phyloP scores from a whole-genome alignment of 768 basidiomycete genomes.

The Solioccasus polychromus region DNA sequence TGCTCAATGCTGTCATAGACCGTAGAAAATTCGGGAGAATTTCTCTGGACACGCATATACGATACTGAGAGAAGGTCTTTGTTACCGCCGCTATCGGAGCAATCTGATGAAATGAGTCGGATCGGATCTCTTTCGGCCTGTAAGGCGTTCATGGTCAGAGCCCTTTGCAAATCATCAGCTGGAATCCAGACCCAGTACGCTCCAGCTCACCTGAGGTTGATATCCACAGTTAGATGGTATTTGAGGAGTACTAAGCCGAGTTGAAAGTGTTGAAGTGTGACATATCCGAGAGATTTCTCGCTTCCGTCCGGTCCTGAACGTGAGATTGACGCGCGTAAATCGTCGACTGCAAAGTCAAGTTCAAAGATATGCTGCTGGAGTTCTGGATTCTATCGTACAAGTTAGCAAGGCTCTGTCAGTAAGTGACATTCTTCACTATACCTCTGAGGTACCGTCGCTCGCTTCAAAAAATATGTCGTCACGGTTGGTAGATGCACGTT shows the following conservation, averaged over 20 bases:
- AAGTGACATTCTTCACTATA: constrained; percentile 25
- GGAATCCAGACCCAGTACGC: background rate
- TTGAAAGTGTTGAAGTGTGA: constrained; percentile 75
- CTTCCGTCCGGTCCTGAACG: constrained; percentile 57
- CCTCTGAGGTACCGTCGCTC: constrained; percentile 56
- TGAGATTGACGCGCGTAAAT: constrained; percentile 74
- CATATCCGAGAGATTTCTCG: constrained; percentile 76
- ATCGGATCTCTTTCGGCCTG: constrained; percentile 54
- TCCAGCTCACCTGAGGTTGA: constrained; percentile 64
- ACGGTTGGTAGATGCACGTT: constrained; percentile 37
- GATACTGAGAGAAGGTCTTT: constrained; percentile 74
- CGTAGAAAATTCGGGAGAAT: constrained; percentile 81
- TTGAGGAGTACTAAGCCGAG: constrained; percentile 73
- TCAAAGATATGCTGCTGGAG: constrained; percentile 68
- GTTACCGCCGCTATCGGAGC: constrained; percentile 38
- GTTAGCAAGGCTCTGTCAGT: constrained; percentile 1
- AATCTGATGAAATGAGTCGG: constrained; percentile 63
- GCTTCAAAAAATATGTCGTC: constrained; percentile 74
- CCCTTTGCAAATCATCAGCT: constrained; percentile 40
- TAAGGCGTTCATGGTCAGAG: constrained; percentile 72
- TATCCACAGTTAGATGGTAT: constrained; percentile 82
- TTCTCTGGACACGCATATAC: constrained; percentile 76
- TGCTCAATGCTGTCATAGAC: constrained; percentile 86
- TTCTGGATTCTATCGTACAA: constrained; percentile 28
- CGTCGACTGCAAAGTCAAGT: constrained; percentile 83